Base-by-base conservation (phyloP, 352 stramenopile species). In the Globisporangium megalacanthum region DNA sequence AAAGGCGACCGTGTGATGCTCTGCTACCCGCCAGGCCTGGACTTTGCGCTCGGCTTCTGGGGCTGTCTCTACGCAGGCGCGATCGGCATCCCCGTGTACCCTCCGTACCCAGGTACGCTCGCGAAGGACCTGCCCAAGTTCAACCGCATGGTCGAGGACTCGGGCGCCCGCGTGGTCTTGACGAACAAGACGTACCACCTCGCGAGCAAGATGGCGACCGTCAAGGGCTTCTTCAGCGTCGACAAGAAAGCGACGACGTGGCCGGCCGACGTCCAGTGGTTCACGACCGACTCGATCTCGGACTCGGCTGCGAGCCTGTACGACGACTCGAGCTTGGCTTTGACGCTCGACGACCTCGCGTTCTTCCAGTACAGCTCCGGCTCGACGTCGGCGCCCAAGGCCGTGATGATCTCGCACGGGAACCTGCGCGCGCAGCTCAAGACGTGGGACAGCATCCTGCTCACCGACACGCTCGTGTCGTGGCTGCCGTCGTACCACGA, bases 291-390 rank as follows among this genome's bases (percentile, higher is more conserved):
- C 61, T 65, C 65, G 51, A 62, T 91, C 15, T 65, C 73, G 5
- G 70, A 85, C 56, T 87, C 79, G 22, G 60, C 77, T 15, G 67
- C 68, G 10, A 52, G 49, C n/a, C 65, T 75, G 13, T 90, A 86
- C 61, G 68, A 86, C 49, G 74, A 83, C 22, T 57, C 68, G 49
- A 65, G 62, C 31, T 54, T 83, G 31, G 62, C 66, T 19, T 52
- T 86, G 13, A 77, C 64, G 0, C 52, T 75, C n/a, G 50, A 75
- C 3, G 83, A 93, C 45, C 53, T 89, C 51, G 83, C 81, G 47
- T 94, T 94, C 60, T 92, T 94, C 60, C 83, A 94, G 65, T 94
- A 94, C 66, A 89, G 75, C 41, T 89, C 77, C 0, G 83, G 83
- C 14, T 92, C 81, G 33, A 94, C 83, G 36, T 89, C 83, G 44